Base-by-base conservation (phyloP, 768 basidiomycete species). In the Melanogaster broomeanus region DNA sequence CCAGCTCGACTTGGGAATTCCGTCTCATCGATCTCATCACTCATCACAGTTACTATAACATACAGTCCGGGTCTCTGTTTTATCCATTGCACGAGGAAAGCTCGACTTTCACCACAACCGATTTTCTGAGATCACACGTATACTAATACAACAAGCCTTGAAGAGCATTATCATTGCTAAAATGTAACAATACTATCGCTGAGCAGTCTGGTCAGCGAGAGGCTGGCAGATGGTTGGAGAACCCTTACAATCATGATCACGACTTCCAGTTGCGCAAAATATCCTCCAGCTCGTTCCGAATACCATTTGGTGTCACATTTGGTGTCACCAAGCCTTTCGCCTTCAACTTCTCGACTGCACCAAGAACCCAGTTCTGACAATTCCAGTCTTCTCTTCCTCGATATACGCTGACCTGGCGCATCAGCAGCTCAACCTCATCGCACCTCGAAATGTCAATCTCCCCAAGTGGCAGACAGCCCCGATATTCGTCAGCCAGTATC, bases 311-410 rank as follows among this genome's bases (percentile, higher is more conserved):
- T 37, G 63, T 55, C 24, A 66, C 31, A 24, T 58, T 54, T 7
- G 52, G 31, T 21, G 49, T 54, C 40, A 70, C 39, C 42, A 61
- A 24, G 38, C 33, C 52, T 6, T 51, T 48, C 7, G 43, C 47
- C 48, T 44, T 64, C 49, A 70, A 56, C 35, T 52, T 54, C 31
- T 66, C 66, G 2, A 67, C 52, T 6, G 64, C 58, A 4, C 45
- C 53, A 22, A 62, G 58, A 9, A 66, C 63, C 64, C 67, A 69
- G 42, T 19, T 67, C 51, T 68, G 69, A 28, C 60, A 64, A 10
- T 68, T 69, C 69, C 69, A 68, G 35, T 69, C 61, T 53, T 64
- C 61, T 34, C 52, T 65, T 45, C 56, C 59, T n/a, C 59, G 61
- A 49, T 61, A 55, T 16, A 66, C 48, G 46, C 19, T 24, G 4